These are phyloP conservation scores for Arxiozyma bovina DNA, from an alignment of 1,139 yeast genomes.

Conservation along the genomic window DNA sequence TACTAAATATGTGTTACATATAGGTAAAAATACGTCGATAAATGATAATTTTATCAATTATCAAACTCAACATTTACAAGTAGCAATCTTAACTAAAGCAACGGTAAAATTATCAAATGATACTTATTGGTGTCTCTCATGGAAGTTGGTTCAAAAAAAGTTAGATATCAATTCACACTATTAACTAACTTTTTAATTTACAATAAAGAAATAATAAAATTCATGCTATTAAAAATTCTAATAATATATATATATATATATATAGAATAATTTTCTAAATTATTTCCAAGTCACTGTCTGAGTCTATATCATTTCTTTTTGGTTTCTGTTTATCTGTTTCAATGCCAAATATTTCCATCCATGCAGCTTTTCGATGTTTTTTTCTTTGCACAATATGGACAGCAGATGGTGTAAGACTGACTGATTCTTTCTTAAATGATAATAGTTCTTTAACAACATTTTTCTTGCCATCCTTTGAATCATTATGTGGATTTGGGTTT, in stretches of 20 bases:
- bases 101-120: constrained; percentile 2
- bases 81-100: constrained; percentile 3
- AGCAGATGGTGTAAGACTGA: constrained; percentile 28
- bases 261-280: constrained; percentile 8
- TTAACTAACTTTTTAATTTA: too few relatives aligned
- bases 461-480: constrained; percentile 1
- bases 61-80: background rate
- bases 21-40: background rate
- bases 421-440: constrained; percentile 29
- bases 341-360: constrained; percentile 18
- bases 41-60: background rate
- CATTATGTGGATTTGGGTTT: background rate
- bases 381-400: constrained; percentile 24
- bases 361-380: constrained; percentile 23
- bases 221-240: background rate
- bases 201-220: too few relatives aligned
- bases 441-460: constrained; percentile 28
- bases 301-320: constrained; percentile 13
- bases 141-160: constrained; percentile 7
- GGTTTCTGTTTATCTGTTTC: constrained; percentile 3
- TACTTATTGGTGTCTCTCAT: constrained; percentile 11
- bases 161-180: background rate
- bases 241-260: constrained; percentile 2
- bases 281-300: constrained; percentile 36
- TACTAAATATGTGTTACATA: constrained; percentile 2